Base-by-base conservation (phyloP, 768 basidiomycete genomes). In the Kwoniella sp. region DNA sequence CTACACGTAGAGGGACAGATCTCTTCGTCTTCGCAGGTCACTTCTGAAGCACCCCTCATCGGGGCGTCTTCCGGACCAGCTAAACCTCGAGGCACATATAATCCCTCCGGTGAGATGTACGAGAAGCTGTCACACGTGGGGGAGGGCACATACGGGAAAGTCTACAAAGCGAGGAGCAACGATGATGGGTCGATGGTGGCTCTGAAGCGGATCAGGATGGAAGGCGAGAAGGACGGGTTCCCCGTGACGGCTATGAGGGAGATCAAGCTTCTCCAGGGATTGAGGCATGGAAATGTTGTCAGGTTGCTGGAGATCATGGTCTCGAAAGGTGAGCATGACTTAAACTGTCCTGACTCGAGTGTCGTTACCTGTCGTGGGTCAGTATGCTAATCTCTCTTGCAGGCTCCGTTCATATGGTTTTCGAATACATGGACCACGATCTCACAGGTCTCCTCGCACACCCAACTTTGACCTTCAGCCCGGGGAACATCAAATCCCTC, bases 391-490 rank as follows among this genome's bases (percentile, higher is more conserved):
- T 9, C 8, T 9, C 17, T 44, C 26, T 12, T 63, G 5, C 72
- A 97, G 95, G 92, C 63, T 88, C 90, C 52, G 94, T 96, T 46
- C 95, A 92, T 81, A 99, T 99, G 96, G 95, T 99, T 40, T 92
- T 98, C 73, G 94, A 98, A 79, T 99, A 99, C 80, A 91, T 96
- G 91, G 93, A 99, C 73, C 95, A 98, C 77, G 96, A 99, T 77
- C 83, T 99, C 58, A 97, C 94, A 1, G 96, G 96, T 2, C 85
- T 98, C 55, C 84, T 99, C 26, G 90, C 92, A 1, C 94, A 97
- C 81, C 90, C 86, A 0, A 89, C 92, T 73, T 90, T 97, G 72
- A 83, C 77, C 40, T 97, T 99, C 77, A 85, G 86, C 0, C 85
- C 87, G 22, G 91, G 90, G 22, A 90, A 99, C 79, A 83, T 98